A percentile compares a stretch with the other conserved stretches of the same genome.
phyloP scores from a whole-genome alignment of 1,284 basidiomycete species.

The Apiotrichum porosum region DNA sequence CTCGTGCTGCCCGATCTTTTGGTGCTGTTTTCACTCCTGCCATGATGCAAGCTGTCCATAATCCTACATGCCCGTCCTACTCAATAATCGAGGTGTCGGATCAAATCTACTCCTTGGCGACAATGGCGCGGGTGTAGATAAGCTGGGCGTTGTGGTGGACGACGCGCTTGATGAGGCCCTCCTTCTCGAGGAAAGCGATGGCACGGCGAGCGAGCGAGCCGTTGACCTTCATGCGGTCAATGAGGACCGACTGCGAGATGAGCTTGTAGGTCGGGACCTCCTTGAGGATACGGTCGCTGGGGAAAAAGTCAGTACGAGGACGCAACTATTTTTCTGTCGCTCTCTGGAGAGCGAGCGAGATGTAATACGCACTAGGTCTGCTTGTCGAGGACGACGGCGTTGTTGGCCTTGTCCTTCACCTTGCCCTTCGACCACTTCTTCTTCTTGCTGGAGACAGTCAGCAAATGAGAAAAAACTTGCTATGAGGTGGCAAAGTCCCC shows the following conservation, averaged over 20 bases:
- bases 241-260: conserved; percentile 95
- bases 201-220: conserved; percentile 90
- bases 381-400: conserved; percentile 87
- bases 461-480: background rate
- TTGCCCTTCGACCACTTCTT: conserved; percentile 99
- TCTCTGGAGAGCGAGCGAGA: background rate
- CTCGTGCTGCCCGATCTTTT: too few relatives aligned
- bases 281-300: conserved; percentile 95
- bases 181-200: conserved; percentile 89
- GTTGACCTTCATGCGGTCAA: conserved; percentile 85
- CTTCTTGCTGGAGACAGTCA: conserved; percentile 64
- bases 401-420: conserved; percentile 96
- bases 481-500: background rate
- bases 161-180: conserved; percentile 92
- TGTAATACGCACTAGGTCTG: conserved; percentile 45
- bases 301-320: conserved; percentile 39
- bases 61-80: conserved; percentile 15
- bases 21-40: too few relatives aligned
- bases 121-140: conserved; percentile 58
- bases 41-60: conserved; percentile 12
- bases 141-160: conserved; percentile 93
- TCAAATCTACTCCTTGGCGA: conserved; percentile 38
- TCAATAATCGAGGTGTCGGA: background rate
- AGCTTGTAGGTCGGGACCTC: conserved; percentile 99
- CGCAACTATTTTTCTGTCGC: background rate